Evolutionary conservation across 495 filamentous ascomycete species (phyloP).

Genomic region (Lepidopterella palustris): DNA sequence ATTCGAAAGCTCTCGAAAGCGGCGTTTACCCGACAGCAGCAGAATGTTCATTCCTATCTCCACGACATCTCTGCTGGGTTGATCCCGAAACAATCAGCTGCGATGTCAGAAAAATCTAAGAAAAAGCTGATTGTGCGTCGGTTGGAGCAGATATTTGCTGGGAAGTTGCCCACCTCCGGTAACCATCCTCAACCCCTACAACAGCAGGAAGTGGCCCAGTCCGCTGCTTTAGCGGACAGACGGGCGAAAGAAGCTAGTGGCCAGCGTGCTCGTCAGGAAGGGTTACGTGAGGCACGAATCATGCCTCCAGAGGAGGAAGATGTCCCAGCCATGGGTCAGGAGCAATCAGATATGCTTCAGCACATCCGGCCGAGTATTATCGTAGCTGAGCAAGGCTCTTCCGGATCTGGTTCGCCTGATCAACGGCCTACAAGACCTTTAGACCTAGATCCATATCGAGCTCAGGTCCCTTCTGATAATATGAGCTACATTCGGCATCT

Average conservation of each 20-base stretch:
- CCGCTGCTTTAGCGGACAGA: conserved; percentile 40
- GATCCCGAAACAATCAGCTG: conserved; percentile 43
- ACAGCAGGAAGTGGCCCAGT: conserved; percentile 53
- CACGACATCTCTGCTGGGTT: conserved; percentile 56
- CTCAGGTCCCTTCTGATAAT: conserved; percentile 63
- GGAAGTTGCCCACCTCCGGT: conserved; percentile 46
- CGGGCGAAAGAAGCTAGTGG: conserved; percentile 36
- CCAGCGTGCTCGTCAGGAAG: conserved; percentile 33
- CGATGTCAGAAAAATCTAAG: conserved; percentile 59
- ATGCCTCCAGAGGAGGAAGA: conserved; percentile 25
- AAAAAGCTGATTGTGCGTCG: conserved; percentile 65
- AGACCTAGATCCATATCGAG: conserved; percentile 63
- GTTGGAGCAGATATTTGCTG: conserved; percentile 74
- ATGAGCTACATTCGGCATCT: conserved; percentile 69
- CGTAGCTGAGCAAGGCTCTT: conserved; percentile 12
- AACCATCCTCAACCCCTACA: conserved; percentile 44
- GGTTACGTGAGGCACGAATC: conserved; percentile 47
- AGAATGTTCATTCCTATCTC: conserved; percentile 54
- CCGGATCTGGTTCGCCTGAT: conserved; percentile 36
- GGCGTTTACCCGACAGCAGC: conserved; percentile 38
- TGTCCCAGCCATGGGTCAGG: background rate
- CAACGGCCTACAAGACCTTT: conserved; percentile 66
- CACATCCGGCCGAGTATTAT: background rate
- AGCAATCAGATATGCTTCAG: background rate
- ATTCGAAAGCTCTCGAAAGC: conserved; percentile 11